Evolutionary conservation across 345 rosid genomes (phyloP), one percentile per base, ranked within the genome.

Genomic region (Pistacia vera): DNA sequence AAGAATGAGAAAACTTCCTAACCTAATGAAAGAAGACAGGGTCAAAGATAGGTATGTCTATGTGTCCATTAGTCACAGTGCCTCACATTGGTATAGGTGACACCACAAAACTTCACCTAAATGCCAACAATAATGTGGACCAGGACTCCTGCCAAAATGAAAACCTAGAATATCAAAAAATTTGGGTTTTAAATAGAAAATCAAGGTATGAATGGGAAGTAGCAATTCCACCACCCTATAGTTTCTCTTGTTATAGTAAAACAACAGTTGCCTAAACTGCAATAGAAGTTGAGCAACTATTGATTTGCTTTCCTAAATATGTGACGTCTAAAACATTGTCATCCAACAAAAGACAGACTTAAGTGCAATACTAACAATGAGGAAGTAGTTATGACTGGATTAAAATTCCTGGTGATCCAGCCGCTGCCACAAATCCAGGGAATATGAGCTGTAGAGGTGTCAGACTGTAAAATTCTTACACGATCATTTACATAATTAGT

Each of bases 61-160:
- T 22, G 51, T 67, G 25, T 67, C 71, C 70, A 48, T 51, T 30
- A 8, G 46, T 68, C 46, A 16, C 22, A 52, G 44, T 17, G 28
- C 60, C n/a, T 17, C 25, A 68, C 44, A 52, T 22, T 25, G 54
- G 60, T 56, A 70, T 5, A 18, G 52, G 18, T 12, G 25, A 38
- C 30, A 36, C 38, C 73, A 56, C 5, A 11, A 10, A 56, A 38
- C 35, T 56, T 17, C 28, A 38, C 18, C 48, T 25, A 51, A 25
- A 68, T 57, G 65, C 65, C 38, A 58, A 41, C 17, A 9, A 58
- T 13, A 57, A 8, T 56, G 18, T 55, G 63, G 63, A 55, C 28
- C 38, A 3, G 49, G 16, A 35, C 73, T 56, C 25, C 63, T 56
- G 49, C 62, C 48, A 33, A 56, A 70, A 56, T 66, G 35, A 70